A percentile compares a stretch with the other conserved stretches of the same genome.
Conservation (phyloP, 139 green algal species). For the Edaphochlamys debaryana region DNA sequence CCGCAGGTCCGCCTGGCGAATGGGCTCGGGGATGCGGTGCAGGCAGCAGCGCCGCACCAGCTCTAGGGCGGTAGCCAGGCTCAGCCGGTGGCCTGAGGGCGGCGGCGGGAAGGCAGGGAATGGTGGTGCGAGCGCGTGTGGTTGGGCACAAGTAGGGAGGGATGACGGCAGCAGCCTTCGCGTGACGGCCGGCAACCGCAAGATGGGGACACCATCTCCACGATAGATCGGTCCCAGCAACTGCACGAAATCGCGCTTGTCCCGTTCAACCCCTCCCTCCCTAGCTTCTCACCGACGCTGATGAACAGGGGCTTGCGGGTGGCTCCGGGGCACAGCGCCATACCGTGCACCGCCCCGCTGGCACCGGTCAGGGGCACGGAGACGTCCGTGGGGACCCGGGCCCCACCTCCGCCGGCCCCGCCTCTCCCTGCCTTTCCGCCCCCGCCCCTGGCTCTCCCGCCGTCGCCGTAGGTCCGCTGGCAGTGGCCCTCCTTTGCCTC, state of each 20-base stretch:
- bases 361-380: slow-evolving; percentile 25
- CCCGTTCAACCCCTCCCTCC: no score
- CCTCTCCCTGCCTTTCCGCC: neutral
- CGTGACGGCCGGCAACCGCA: no score
- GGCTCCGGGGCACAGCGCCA: slow-evolving; percentile 49
- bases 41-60: slow-evolving; percentile 64
- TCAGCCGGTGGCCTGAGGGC: slow-evolving; percentile 60
- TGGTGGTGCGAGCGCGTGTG: no score
- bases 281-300: slow-evolving; percentile 63
- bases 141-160: no score
- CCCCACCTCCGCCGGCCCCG: neutral
- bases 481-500: no score
- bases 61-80: slow-evolving; percentile 55
- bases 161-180: no score
- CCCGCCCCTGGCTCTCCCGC: neutral
- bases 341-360: slow-evolving; percentile 42
- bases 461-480: neutral
- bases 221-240: no score
- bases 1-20: slow-evolving; percentile 73
- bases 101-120: no score
- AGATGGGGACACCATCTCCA: no score
- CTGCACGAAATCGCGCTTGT: no score
- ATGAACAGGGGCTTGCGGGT: slow-evolving; percentile 61
- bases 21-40: slow-evolving; percentile 69
- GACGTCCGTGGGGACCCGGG: slow-evolving; percentile 3